Conservation (phyloP, 352 stramenopile species). For the Globisporangium parvum region DNA sequence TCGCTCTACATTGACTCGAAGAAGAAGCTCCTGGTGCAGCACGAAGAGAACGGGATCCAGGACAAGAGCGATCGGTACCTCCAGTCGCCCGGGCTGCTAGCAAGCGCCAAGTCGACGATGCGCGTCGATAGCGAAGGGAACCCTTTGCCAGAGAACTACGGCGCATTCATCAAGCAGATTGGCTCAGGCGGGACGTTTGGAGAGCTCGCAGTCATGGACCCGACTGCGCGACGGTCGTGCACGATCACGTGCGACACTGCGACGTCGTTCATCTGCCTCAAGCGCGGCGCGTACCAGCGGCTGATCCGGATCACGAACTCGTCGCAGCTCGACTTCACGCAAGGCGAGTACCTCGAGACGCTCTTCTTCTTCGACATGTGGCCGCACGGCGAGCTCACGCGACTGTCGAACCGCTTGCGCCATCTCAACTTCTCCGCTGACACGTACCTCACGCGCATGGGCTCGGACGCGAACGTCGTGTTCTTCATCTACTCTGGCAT, state of each 20-base stretch:
- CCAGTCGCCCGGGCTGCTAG: not conserved
- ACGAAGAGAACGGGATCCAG: conserved; percentile 9
- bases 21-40: conserved; percentile 20
- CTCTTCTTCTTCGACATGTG: conserved; percentile 77
- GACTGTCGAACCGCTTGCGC: conserved; percentile 59
- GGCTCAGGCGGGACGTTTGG: conserved; percentile 67
- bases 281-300: conserved; percentile 75
- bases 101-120: not conserved
- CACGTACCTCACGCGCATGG: conserved; percentile 63
- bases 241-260: conserved; percentile 64
- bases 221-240: conserved; percentile 59
- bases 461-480: conserved; percentile 58
- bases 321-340: conserved; percentile 72
- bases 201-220: conserved; percentile 77
- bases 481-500: conserved; percentile 79
- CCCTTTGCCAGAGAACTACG: conserved; percentile 35
- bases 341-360: conserved; percentile 77
- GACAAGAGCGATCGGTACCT: conserved; percentile 19
- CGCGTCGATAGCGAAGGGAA: conserved; percentile 11
- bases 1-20: conserved; percentile 73
- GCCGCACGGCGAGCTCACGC: conserved; percentile 65
- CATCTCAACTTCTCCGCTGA: conserved; percentile 60
- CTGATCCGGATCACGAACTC: conserved; percentile 80
- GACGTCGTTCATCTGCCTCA: conserved; percentile 84
- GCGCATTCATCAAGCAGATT: conserved; percentile 77